Evolutionary conservation across 352 stramenopile species (phyloP), one percentile per base, ranked within the genome.

Genomic region (Saprolegnia diclina): DNA sequence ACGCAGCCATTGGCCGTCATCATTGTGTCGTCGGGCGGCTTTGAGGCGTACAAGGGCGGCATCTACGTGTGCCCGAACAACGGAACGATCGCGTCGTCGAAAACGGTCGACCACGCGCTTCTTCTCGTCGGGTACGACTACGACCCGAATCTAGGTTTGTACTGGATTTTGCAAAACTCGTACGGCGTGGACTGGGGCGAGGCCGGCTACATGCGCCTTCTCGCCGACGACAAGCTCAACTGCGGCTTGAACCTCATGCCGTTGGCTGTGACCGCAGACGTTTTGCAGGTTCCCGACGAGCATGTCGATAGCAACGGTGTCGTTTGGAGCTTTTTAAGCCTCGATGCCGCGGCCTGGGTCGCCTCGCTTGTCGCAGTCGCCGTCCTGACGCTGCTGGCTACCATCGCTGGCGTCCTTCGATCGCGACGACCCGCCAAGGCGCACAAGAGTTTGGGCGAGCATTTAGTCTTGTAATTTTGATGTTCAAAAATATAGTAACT

Each of bases 121-220:
- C 69, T 91, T 52, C 76, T 93, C 18, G 85, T 93, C 3, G 85
- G 85, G 37, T 91, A 93, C 72, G 83, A 77, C 38, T 71, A 37
- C 18, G 44, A 56, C 3, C 40, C 61, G 16, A 7, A 13, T 0
- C 16, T 40, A 21, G 65, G 56, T 1, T 70, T 88, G 40, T 93
- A 88, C 52, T 91, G 85, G 85, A 82, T 91, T 52, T 65, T 93
- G n/a, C 91, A 93, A 68, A 93, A 93, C 75, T 93, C 83, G 67
- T 93, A 93, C 76, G 77, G 82, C 5, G 67, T 72, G 18, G 79
- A 79, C n/a, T 93, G 85, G 85, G 83, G 85, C 13, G 80, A 91
- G 37, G 80, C 84, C 44, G 81, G 85, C 9, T 91, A 85, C 64
- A 46, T 91, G 45, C 69, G 76, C 19, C 74, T 93, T 42, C 74